These are phyloP conservation scores for Oidium heveae DNA, from an alignment of 2,329 filamentous ascomycete species.

Conservation along the genomic window DNA sequence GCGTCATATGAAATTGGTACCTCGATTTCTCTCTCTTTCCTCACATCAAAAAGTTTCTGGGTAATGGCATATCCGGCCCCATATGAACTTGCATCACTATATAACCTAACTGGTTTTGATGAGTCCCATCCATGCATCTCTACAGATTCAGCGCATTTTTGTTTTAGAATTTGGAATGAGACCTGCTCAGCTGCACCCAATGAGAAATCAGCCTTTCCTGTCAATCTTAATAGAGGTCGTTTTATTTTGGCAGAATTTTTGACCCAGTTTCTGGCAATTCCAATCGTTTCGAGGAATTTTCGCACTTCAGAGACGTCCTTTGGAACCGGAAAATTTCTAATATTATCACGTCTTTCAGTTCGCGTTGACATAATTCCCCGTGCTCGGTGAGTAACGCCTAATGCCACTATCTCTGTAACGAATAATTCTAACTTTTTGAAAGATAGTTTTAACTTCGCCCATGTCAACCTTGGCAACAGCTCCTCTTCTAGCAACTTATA, in stretches of 20 bases:
- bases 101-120: background rate
- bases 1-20: too few species aligned
- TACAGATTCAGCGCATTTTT: background rate
- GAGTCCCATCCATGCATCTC: background rate
- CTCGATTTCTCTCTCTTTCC: background rate
- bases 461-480: background rate
- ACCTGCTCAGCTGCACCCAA: background rate
- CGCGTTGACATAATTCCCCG: background rate
- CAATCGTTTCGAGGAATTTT: background rate
- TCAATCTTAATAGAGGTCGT: background rate
- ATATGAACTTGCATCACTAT: constrained; percentile 1
- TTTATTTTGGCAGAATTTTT: background rate
- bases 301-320: background rate
- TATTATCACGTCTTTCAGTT: background rate
- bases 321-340: background rate
- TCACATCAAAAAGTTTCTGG: background rate
- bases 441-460: background rate
- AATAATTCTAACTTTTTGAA: too few species aligned
- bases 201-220: background rate
- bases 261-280: background rate
- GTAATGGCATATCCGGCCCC: constrained; percentile 2
- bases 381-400: background rate
- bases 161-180: background rate
- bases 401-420: background rate
- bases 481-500: background rate